Percentiles rank a stretch among this genome's conserved stretches.
Conservation (phyloP, 192 early-diverging fungal species). For the Cetraspora pellucida region DNA sequence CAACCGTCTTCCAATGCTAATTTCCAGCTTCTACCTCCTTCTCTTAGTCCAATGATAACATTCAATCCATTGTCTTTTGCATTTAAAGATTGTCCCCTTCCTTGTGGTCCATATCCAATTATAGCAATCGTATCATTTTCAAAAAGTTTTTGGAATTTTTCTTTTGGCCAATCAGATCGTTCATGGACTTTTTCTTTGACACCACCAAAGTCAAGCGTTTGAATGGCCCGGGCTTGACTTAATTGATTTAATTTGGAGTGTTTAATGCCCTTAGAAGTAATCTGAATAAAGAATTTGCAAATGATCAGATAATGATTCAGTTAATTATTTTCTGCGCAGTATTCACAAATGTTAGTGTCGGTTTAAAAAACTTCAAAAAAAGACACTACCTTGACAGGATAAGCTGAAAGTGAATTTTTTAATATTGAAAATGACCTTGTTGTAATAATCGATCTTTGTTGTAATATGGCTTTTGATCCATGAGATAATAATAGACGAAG, state of each 20-base stretch:
- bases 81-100: slow-evolving; percentile 92
- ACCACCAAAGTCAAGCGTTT: slow-evolving; percentile 95
- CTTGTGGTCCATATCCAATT: slow-evolving; percentile 95
- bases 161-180: slow-evolving; percentile 89
- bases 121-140: slow-evolving; percentile 91
- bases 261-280: too few species aligned
- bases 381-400: too few species aligned
- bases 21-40: slow-evolving; percentile 87
- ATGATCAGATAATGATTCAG: too few species aligned
- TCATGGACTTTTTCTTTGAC: slow-evolving; percentile 92
- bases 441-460: too few species aligned
- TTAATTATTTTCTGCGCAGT: too few species aligned
- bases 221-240: slow-evolving; percentile 72
- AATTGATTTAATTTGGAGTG: background rate
- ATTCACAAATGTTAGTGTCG: too few species aligned
- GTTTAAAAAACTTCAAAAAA: too few species aligned
- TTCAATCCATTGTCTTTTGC: slow-evolving; percentile 95
- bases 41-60: slow-evolving; percentile 91
- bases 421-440: too few species aligned
- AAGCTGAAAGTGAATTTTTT: too few species aligned
- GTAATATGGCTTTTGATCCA: too few species aligned
- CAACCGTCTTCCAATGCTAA: slow-evolving; percentile 92
- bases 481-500: too few species aligned
- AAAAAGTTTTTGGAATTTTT: slow-evolving; percentile 89
- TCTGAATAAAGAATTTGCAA: too few species aligned